These are phyloP conservation scores for Hypericum androsaemum DNA, from an alignment of 345 rosid species.

Conservation along the genomic window DNA sequence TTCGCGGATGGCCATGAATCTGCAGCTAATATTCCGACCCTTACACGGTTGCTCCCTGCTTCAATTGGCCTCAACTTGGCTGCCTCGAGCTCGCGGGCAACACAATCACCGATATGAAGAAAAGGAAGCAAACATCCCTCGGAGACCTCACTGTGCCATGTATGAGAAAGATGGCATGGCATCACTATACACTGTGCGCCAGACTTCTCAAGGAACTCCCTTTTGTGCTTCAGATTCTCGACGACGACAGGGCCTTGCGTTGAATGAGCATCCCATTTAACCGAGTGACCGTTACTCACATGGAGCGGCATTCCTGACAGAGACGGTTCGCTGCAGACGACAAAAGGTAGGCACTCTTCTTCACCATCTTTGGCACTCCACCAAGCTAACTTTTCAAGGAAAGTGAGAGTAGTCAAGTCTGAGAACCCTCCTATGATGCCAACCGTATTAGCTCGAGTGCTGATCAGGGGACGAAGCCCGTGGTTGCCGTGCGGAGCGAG, in stretches of 20 bases:
- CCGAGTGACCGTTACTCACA: too few species aligned
- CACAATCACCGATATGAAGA: constrained; percentile 55
- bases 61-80: constrained; percentile 57
- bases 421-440: constrained; percentile 48
- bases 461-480: constrained; percentile 14
- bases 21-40: constrained; percentile 52
- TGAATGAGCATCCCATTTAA: too few species aligned
- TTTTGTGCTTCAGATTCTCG: constrained; percentile 40
- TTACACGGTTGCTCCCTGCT: constrained; percentile 37
- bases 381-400: constrained; percentile 37
- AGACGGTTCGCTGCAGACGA: constrained; percentile 33
- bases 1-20: constrained; percentile 31
- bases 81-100: constrained; percentile 47
- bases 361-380: constrained; percentile 33
- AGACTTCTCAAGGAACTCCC: constrained; percentile 45
- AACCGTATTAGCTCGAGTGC: constrained; percentile 20
- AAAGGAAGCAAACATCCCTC: constrained; percentile 44
- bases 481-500: constrained; percentile 2
- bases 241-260: constrained; percentile 11
- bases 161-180: constrained; percentile 56
- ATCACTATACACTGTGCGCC: constrained; percentile 56
- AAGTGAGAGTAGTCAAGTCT: constrained; percentile 34
- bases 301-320: constrained; percentile 5
- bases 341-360: constrained; percentile 30
- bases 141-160: constrained; percentile 45